phyloP scores from a whole-genome alignment of 257 asterid species.

The Fraxinus cuspidata region DNA sequence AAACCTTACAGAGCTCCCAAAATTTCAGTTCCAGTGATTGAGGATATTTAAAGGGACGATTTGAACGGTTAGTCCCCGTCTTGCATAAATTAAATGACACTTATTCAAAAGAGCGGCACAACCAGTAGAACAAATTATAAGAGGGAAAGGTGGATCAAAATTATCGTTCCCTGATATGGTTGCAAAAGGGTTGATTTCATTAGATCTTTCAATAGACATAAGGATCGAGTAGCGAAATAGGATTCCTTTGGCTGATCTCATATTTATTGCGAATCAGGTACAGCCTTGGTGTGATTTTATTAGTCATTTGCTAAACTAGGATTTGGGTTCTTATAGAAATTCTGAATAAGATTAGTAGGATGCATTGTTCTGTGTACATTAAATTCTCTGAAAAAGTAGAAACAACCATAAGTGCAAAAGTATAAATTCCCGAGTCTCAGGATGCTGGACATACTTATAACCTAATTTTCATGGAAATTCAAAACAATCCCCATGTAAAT shows the following conservation, averaged over 20 bases:
- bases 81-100: not conserved
- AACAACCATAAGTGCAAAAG: not conserved
- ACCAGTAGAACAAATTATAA: not conserved
- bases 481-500: not conserved
- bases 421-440: not conserved
- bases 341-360: not conserved
- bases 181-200: not conserved
- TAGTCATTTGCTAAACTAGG: not conserved
- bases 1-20: not conserved
- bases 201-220: not conserved
- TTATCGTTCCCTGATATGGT: not conserved
- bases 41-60: not conserved
- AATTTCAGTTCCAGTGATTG: not conserved
- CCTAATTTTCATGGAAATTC: not conserved
- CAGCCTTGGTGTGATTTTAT: not conserved
- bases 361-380: not conserved
- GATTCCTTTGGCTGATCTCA: not conserved
- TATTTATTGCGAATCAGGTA: not conserved
- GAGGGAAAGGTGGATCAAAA: not conserved
- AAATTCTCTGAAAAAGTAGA: not conserved
- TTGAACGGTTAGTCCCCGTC: not conserved
- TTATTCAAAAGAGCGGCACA: not conserved
- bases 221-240: not conserved
- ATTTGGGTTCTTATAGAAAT: not conserved
- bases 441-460: not conserved